Conservation (phyloP, 2,329 filamentous ascomycete species). For the Colletotrichum tabaci region DNA sequence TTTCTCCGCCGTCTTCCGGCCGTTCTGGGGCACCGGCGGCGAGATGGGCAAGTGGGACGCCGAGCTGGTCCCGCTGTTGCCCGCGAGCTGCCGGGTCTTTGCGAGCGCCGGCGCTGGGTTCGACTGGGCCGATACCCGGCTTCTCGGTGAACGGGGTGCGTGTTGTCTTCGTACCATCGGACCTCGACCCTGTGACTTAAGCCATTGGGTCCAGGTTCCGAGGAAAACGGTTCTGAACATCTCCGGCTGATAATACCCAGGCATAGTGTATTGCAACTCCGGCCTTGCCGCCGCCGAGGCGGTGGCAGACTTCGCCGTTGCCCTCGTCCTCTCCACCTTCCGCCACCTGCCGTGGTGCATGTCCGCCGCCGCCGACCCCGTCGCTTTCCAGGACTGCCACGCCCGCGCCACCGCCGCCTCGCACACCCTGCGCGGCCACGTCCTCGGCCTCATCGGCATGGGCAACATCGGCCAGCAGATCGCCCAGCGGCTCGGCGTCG, state of each 20-base stretch:
- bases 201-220: background rate
- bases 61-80: constrained; percentile 71
- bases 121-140: constrained; percentile 76
- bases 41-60: constrained; percentile 77
- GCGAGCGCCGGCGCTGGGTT: constrained; percentile 76
- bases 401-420: constrained; percentile 70
- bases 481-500: constrained; percentile 65
- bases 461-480: constrained; percentile 77
- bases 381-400: constrained; percentile 71
- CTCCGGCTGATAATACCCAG: constrained; percentile 48
- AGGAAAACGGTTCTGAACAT: background rate
- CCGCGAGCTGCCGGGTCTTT: constrained; percentile 71
- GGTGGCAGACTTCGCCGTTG: constrained; percentile 80
- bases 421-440: constrained; percentile 73
- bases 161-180: background rate
- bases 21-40: constrained; percentile 74
- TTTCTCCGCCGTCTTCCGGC: constrained; percentile 70
- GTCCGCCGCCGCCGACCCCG: constrained; percentile 52
- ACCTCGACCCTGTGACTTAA: background rate
- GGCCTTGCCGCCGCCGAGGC: constrained; percentile 80
- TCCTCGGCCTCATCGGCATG: constrained; percentile 78
- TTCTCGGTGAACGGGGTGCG: constrained; percentile 72
- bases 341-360: constrained; percentile 77
- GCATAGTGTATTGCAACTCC: constrained; percentile 81
- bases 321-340: constrained; percentile 79